These are phyloP conservation scores for Ganoderma leucocontextum DNA, from an alignment of 1,284 basidiomycete species.

Conservation along the genomic window DNA sequence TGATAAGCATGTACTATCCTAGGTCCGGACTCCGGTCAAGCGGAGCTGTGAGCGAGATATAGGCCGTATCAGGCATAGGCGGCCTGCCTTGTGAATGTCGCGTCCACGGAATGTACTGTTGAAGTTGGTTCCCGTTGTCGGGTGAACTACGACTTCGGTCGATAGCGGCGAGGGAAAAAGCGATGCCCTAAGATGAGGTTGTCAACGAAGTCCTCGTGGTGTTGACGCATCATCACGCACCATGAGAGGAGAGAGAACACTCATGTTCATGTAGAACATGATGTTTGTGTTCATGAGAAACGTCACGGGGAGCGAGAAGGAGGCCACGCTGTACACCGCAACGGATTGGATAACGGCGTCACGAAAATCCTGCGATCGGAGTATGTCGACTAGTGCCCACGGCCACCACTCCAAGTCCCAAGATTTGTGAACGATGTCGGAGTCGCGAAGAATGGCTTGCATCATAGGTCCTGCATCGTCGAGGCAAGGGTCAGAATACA, in stretches of 20 bases:
- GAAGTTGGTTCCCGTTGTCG: background rate
- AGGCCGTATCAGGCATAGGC: background rate
- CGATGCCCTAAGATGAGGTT: background rate
- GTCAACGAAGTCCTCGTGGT: background rate
- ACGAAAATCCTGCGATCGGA: background rate
- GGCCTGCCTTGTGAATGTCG: background rate
- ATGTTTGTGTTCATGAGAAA: background rate
- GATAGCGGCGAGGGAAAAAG: background rate
- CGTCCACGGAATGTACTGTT: background rate
- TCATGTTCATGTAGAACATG: background rate
- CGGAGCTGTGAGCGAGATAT: background rate
- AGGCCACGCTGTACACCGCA: background rate
- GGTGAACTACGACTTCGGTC: background rate
- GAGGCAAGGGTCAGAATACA: background rate
- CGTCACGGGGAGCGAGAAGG: constrained; percentile 5
- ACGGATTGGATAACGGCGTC: background rate
- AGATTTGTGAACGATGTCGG: too few species aligned
- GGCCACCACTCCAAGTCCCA: background rate
- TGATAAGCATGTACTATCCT: background rate
- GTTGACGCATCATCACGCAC: background rate
- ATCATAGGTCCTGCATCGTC: background rate
- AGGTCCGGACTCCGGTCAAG: background rate
- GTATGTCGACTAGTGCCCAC: background rate
- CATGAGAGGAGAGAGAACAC: constrained; percentile 2
- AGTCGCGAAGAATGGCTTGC: background rate